Base-by-base conservation (phyloP, 129 eudicot genomes). In the Calendula officinalis region DNA sequence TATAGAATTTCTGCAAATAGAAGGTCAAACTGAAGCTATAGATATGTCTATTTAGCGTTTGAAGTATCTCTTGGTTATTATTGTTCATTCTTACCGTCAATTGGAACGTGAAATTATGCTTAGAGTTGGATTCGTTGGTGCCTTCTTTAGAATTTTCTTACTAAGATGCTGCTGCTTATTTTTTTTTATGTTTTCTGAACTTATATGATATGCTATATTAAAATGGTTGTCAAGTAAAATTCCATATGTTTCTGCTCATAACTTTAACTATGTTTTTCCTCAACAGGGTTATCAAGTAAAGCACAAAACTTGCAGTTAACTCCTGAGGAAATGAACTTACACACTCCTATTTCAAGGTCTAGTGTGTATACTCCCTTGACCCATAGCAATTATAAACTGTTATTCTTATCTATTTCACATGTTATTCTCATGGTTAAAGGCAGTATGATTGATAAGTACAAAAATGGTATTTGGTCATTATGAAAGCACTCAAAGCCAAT, bases 241-340 rank as follows among this genome's bases (percentile, higher is more conserved):
- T 52, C 8, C 22, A n/a, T 43, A 41, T 34, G 10, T 3, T 16
- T 54, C 35, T 15, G 22, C 2, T 32, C 35, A 40, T 2, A 51
- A 11, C 54, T 17, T 44, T 9, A 16, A 36, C 49, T 37, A 37
- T 36, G 43, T 75, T 60, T 54, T 60, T 15, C 47, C 3, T 67
- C 36, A 42, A 46, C 84, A 90, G 97, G 91, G 27, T 66, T 77
- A 68, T 81, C 86, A 8, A 83, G 84, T 59, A 81, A 63, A 71
- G 50, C 74, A 47, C 67, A 41, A 44, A 77, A 73, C 5, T 56
- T 77, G 58, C 77, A 72, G 51, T 51, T 83, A 47, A 77, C 77
- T 66, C 83, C 72, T 16, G 86, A 74, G 11, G 83, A 75, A 68
- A 66, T 74, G 54, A 81, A 75, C 69, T 22, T 65, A 41, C 70